Evolutionary conservation across 2,329 filamentous ascomycete genomes (phyloP), one percentile per base, ranked within the genome.

Genomic region (Aspergillus sclerotialis): DNA sequence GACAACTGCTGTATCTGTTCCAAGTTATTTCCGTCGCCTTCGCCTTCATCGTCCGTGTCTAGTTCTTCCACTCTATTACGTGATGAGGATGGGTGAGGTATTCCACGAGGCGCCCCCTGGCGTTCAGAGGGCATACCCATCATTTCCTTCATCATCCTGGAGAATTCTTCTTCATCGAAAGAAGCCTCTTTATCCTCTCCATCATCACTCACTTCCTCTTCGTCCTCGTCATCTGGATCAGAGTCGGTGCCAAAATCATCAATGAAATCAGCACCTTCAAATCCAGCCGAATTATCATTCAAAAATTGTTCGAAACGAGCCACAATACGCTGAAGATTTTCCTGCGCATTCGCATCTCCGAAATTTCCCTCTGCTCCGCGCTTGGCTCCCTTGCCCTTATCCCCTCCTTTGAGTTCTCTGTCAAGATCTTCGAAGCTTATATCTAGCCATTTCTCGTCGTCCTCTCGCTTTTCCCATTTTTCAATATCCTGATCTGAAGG

Each of bases 381-480:
- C 14, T 31, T 43, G 4, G 44, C 48, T 9, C 33, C 43, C 28
- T 52, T 41, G 11, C 38, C 48, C 30, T 64, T 68, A 0, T 74
- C 72, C 18, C 74, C 69, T 1, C 75, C 76, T 35, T 69, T 67
- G 2, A 98, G 65, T 55, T 95, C 88, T 17, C 74, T 72, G 50
- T 95, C 89, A 36, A 98, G 87, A 42, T 95, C 88, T 12, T 82
- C 75, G 46, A 87, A 95, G 53, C 89, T 80, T 37, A 98, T 93
- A 48, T 96, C 81, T 44, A 98, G 70, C 92, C 92, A 98, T 14
- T 76, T 73, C 49, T 96, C 92, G 48, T 88, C 78, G 40, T 96
- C 90, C 32, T 90, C 76, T n/a, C 67, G 71, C 18, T 68, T 62
- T 3, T 72, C 68, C 90, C 92, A 96, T 1, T 42, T 45, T 2